Evolutionary conservation across 1,284 basidiomycete genomes (phyloP).

Genomic region (Schizophyllum commune): DNA sequence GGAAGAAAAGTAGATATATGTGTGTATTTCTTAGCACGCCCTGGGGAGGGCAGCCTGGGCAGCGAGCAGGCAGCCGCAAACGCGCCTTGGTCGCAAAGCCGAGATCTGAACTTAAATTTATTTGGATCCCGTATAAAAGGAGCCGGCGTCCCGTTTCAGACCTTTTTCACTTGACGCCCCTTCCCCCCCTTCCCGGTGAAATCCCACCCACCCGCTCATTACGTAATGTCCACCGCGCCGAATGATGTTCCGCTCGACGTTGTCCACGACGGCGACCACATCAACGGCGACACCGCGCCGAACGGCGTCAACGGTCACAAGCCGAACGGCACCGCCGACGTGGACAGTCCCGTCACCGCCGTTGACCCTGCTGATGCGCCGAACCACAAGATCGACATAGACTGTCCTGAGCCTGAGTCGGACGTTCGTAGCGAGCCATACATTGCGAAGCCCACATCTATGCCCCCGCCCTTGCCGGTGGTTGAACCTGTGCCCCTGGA

Average conservation of each 20-base stretch:
- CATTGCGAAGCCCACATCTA: conserved; percentile 25
- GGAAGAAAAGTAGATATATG: conserved; percentile 24
- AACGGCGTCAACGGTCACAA: conserved; percentile 23
- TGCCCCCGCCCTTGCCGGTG: conserved; percentile 5
- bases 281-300: conserved; percentile 17
- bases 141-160: neutral
- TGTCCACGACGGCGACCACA: conserved; percentile 31
- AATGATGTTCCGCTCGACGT: conserved; percentile 1
- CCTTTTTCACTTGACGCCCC: neutral
- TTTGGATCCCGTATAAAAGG: conserved; percentile 54
- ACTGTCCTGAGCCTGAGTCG: conserved; percentile 53
- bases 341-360: conserved; percentile 55
- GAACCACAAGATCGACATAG: conserved; percentile 54
- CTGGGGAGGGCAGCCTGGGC: neutral
- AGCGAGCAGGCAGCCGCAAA: neutral
- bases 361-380: conserved; percentile 39
- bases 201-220: conserved; percentile 21
- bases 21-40: neutral
- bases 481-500: neutral
- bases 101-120: conserved; percentile 76
- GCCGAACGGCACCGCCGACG: conserved; percentile 27
- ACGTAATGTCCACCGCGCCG: conserved; percentile 12
- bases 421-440: conserved; percentile 52
- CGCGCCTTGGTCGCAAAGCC: neutral
- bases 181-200: neutral